Conservation (phyloP, 225 moss, liverwort and hornwort species). For the Climacium dendroides region DNA sequence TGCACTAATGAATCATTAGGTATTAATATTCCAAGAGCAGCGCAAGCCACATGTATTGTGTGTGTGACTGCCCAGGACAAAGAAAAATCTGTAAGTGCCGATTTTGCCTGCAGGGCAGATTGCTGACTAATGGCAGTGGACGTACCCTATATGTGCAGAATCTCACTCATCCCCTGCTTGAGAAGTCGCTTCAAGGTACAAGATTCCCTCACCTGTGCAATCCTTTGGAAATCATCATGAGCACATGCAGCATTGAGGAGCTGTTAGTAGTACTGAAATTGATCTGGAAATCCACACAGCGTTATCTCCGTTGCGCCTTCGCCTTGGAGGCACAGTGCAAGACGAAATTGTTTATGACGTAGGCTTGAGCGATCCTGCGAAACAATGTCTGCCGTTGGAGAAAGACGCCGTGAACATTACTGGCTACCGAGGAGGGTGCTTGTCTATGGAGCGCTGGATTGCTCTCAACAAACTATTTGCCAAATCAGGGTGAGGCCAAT, state of each 20-base stretch:
- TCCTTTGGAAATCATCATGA: background rate
- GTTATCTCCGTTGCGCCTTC: conserved; percentile 57
- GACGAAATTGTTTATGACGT: conserved; percentile 63
- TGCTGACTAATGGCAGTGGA: background rate
- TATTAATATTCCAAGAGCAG: background rate
- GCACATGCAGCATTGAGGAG: background rate
- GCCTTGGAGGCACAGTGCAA: conserved; percentile 80
- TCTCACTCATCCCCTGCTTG: conserved; percentile 54
- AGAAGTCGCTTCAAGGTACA: conserved; percentile 56
- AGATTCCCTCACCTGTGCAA: background rate
- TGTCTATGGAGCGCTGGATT: conserved; percentile 71
- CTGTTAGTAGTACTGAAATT: background rate
- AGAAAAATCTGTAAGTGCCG: background rate
- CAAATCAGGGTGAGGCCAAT: conserved; percentile 43
- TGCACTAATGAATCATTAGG: background rate
- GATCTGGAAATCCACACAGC: conserved; percentile 18
- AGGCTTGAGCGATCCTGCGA: background rate
- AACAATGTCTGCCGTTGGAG: conserved; percentile 50
- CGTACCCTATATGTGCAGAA: conserved; percentile 29
- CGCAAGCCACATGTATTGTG: background rate
- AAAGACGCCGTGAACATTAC: conserved; percentile 29
- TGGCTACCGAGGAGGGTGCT: conserved; percentile 57
- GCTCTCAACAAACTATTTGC: conserved; percentile 54
- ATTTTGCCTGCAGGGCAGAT: background rate
- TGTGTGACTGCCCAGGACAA: background rate